Base-by-base conservation (phyloP, 2,329 filamentous ascomycete genomes). In the Uncinocarpus reesii region DNA sequence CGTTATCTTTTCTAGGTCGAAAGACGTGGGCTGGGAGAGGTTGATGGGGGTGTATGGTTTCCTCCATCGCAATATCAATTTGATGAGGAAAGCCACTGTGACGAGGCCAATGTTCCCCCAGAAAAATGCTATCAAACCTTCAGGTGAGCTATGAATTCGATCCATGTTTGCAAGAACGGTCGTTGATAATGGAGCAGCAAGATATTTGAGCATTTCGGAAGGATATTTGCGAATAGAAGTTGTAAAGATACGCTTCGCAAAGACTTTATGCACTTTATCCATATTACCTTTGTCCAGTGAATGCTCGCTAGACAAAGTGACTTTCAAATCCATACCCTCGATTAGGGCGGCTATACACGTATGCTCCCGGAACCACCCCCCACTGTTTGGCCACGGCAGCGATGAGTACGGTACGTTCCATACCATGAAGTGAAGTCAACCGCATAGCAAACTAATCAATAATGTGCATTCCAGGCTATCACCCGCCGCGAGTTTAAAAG, bases 1-100 rank as follows among this genome's bases (percentile, higher is more conserved):
- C 21, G 59, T 55, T 55, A 64, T 58, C 31, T 57, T 57, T 42
- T 65, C 64, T 31, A 64, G 52, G 35, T 68, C 60, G 48, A 48
- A 47, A 10, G 10, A 7, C 20, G 46, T 21, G 10, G n/a, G 37
- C 16, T 26, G 28, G 4, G n/a, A 18, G 26, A 20, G n/a, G 20
- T 4, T 21, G 23, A 8, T 8, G n/a, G 11, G 3, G 16, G 28
- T 43, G 13, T 7, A 3, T n/a, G 8, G 10, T 31, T 20, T 2
- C 20, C 7, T 42, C 31, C 37, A 20, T 6, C 26, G 36, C 44
- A 23, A 40, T 40, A 42, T 11, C 6, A 28, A 21, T n/a, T 32
- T 48, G 26, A 28, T 7, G 15, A 51, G 38, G 16, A 42, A 10
- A 34, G 16, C 13, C 23, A 31, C 3, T 8, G 20, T 7, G 28